phyloP scores from a whole-genome alignment of 352 stramenopile genomes.

The Pythium vanterpoolii region DNA sequence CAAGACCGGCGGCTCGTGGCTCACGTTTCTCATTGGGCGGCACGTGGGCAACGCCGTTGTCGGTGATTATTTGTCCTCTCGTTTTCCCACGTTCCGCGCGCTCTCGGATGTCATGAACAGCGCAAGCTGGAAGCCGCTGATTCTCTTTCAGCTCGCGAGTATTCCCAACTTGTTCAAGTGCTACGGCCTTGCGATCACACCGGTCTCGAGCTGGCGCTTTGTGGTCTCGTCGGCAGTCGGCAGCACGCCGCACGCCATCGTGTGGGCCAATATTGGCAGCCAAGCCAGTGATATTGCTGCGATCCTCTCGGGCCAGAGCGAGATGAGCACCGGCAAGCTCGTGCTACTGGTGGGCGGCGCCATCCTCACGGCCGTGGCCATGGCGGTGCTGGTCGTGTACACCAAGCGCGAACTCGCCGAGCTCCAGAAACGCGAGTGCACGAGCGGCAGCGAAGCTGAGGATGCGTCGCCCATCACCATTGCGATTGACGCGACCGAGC shows the following conservation, averaged over 20 bases:
- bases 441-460: constrained; percentile 50
- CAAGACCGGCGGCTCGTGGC: constrained; percentile 63
- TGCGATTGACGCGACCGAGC: constrained; percentile 12
- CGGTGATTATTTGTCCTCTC: constrained; percentile 52
- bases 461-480: constrained; percentile 13
- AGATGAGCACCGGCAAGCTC: constrained; percentile 43
- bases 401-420: constrained; percentile 55
- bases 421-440: constrained; percentile 56
- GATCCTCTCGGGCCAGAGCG: constrained; percentile 46
- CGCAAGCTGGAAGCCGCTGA: constrained; percentile 67
- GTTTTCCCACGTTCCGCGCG: constrained; percentile 68
- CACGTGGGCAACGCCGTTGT: constrained; percentile 54
- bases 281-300: constrained; percentile 67
- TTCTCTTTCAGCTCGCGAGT: constrained; percentile 76
- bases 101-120: constrained; percentile 62
- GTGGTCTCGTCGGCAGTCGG: constrained; percentile 51
- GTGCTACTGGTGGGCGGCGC: constrained; percentile 39
- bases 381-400: constrained; percentile 62
- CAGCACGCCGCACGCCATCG: constrained; percentile 50
- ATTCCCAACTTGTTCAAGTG: constrained; percentile 80
- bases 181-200: constrained; percentile 75
- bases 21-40: constrained; percentile 60
- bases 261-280: constrained; percentile 71
- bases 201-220: constrained; percentile 55
- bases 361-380: constrained; percentile 46